Evolutionary conservation across 371 early-diverging fungal species (phyloP).

Genomic region (Mucor lusitanicus): DNA sequence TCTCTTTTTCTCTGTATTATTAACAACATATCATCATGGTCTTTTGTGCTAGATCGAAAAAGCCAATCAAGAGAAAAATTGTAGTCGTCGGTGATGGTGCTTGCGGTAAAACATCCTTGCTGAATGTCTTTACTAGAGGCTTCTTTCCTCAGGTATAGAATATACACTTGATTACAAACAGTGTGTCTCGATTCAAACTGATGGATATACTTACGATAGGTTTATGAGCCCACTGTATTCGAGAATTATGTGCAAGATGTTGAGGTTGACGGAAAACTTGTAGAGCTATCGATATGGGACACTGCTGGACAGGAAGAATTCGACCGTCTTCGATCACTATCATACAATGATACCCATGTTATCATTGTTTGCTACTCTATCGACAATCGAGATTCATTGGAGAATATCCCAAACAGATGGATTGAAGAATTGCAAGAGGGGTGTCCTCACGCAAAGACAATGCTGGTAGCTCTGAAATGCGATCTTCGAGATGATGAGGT

Average conservation of each 20-base stretch:
- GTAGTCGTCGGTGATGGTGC: conserved; percentile 62
- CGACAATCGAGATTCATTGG: conserved; percentile 58
- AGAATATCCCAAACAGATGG: conserved; percentile 62
- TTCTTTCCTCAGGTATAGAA: conserved; percentile 56
- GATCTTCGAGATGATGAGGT: conserved; percentile 53
- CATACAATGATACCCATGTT: conserved; percentile 60
- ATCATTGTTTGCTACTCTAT: conserved; percentile 63
- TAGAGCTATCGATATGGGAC: conserved; percentile 90
- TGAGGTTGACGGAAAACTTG: conserved; percentile 76
- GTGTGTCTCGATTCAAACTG: background rate
- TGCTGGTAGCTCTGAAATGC: conserved; percentile 61
- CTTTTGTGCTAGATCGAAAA: conserved; percentile 2
- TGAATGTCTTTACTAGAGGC: conserved; percentile 61
- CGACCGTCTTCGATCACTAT: conserved; percentile 58
- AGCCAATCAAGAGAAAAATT: conserved; percentile 19
- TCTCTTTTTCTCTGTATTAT: background rate
- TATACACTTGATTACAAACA: background rate
- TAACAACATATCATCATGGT: background rate
- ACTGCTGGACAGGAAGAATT: conserved; percentile 85
- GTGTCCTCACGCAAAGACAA: conserved; percentile 50
- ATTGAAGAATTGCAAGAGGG: conserved; percentile 48
- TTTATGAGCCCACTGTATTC: conserved; percentile 78
- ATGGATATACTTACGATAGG: conserved; percentile 13
- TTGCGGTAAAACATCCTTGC: conserved; percentile 67
- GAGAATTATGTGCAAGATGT: conserved; percentile 87